Evolutionary conservation across 768 basidiomycete species (phyloP), one percentile per base, ranked within the genome.

Genomic region (Mycena galopus): DNA sequence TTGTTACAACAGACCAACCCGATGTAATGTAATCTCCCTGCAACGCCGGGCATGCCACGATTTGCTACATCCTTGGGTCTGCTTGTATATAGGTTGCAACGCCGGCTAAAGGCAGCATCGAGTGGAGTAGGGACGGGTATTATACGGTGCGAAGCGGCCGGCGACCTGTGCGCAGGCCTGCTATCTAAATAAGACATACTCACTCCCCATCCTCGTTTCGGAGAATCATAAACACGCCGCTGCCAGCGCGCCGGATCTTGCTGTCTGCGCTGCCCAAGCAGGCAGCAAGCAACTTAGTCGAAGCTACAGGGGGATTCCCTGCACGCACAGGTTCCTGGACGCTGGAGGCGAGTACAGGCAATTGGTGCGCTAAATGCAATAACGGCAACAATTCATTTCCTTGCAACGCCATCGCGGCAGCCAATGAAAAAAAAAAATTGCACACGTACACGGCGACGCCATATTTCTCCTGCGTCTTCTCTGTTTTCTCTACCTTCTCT

Each of bases 101-200:
- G n/a, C n/a, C 44, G 44, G 9, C n/a, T 47, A 11, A 19, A 25
- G 53, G n/a, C 53, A 30, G 16, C 35, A 27, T 35, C n/a, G 32
- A 61, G 61, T 59, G 55, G 30, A 11, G 33, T n/a, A 23, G 57
- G 57, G n/a, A 33, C n/a, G 30, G 35, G 14, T 9, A 16, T 11
- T 5, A 16, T 11, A 32, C 23, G 33, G 57, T 37, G 57, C 35
- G 25, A 37, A 21, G 44, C 27, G 12, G 4, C 39, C 14, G n/a
- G 35, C 27, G 37, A 19, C n/a, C 2, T 35, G 35, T 37, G 11
- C 19, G n/a, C 63, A 30, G 50, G 4, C 21, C 44, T 12, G 39
- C 32, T 30, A 23, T 47, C 71, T 65, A 63, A 72, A 73, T 65
- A 57, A 59, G 63, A 67, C 42, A 73, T 51, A 19, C 66, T 69